phyloP scores from a whole-genome alignment of 1,284 basidiomycete genomes.

The Irpex lacteus region DNA sequence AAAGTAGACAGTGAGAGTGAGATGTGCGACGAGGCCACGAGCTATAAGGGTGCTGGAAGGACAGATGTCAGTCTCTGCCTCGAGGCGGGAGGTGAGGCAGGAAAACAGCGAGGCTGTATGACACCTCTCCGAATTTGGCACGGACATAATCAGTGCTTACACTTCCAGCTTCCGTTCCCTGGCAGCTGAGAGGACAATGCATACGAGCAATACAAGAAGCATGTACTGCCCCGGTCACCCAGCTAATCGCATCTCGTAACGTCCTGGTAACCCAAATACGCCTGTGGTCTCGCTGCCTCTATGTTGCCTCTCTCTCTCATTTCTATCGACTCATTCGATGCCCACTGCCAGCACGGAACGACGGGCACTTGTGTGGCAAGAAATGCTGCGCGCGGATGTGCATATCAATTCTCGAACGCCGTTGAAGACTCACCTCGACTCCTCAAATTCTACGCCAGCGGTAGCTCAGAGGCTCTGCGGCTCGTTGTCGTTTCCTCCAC shows the following conservation, averaged over 20 bases:
- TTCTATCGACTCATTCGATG: not conserved
- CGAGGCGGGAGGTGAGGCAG: conserved; percentile 10
- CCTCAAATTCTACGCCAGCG: not conserved
- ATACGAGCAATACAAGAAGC: not conserved
- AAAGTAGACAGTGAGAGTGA: too few relatives aligned
- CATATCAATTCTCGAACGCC: too few relatives aligned
- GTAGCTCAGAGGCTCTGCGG: not conserved
- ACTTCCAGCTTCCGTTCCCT: not conserved
- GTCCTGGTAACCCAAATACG: not conserved
- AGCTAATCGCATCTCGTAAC: not conserved
- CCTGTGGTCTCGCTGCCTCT: not conserved
- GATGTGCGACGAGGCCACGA: too few relatives aligned
- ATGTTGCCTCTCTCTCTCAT: not conserved
- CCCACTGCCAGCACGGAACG: too few relatives aligned
- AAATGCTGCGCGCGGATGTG: too few relatives aligned
- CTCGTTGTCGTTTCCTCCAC: not conserved
- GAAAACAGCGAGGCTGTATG: not conserved
- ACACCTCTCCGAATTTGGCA: not conserved
- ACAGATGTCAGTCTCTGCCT: conserved; percentile 5
- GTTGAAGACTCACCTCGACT: not conserved
- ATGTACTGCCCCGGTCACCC: not conserved
- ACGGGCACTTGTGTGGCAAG: too few relatives aligned
- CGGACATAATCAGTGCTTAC: not conserved
- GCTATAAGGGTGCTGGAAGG: not conserved
- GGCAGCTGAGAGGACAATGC: not conserved